These are phyloP conservation scores for Cyclotella kingstonii DNA, from an alignment of 108 stramenopile genomes.

Conservation along the genomic window DNA sequence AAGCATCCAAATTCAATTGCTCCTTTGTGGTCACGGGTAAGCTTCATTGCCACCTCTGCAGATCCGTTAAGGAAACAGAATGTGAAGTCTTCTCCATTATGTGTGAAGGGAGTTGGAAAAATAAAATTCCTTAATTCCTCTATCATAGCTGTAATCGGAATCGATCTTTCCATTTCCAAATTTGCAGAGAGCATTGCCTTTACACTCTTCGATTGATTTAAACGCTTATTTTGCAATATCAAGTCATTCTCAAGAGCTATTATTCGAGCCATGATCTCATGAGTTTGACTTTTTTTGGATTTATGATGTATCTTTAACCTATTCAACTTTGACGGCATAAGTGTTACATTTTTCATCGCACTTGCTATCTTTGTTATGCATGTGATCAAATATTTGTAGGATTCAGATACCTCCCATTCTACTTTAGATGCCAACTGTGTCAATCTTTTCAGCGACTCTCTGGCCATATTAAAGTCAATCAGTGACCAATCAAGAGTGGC, in stretches of 20 bases:
- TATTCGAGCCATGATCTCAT: conserved; percentile 11
- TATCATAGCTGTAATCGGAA: conserved; percentile 9
- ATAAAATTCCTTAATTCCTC: conserved; percentile 18
- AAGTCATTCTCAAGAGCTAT: conserved; percentile 30
- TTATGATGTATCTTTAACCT: background rate
- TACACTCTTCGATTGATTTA: conserved; percentile 16
- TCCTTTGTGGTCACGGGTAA: conserved; percentile 7
- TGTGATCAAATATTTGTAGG: no score
- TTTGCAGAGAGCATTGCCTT: conserved; percentile 12
- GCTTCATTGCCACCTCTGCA: conserved; percentile 34
- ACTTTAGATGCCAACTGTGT: background rate
- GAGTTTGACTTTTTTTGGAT: background rate
- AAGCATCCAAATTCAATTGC: conserved; percentile 19
- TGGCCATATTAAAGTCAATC: conserved; percentile 1
- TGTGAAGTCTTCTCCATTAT: conserved; percentile 20
- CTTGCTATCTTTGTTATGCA: no score
- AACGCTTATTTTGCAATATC: conserved; percentile 17
- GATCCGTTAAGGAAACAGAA: conserved; percentile 31
- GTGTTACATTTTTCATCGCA: background rate
- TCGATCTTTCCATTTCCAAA: conserved; percentile 23
- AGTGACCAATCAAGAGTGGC: conserved; percentile 6
- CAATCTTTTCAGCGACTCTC: background rate
- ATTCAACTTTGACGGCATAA: background rate
- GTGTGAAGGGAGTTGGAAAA: conserved; percentile 3
- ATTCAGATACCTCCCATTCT: no score